Evolutionary conservation across 2,329 filamentous ascomycete species (phyloP), one percentile per base, ranked within the genome.

Genomic region (Chrysosphaeria jannelii): DNA sequence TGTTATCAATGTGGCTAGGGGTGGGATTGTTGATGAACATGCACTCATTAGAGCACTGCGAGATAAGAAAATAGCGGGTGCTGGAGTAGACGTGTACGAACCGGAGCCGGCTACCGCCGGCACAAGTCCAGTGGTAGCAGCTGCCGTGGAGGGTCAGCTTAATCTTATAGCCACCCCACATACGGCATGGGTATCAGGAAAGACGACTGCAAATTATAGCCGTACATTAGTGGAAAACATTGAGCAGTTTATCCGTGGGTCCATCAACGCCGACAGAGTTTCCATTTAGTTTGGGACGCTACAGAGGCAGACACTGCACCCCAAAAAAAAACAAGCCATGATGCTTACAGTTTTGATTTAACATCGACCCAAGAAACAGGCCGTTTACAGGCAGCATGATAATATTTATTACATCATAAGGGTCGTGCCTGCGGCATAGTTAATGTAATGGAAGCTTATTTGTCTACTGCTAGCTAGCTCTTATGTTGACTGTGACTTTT

Each of bases 41-140:
- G 40, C 39, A 2, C 26, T 45, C 21, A 30, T 43, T 1, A 30
- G 35, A 3, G 41, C 42, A 4, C 31, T 46, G 24, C 32, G 40
- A n/a, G 24, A 23, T 4, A 34, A 35, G 10, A 36, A 35, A 15
- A 35, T 45, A 1, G 34, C 36, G 6, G 41, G 40, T 6, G 39
- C 39, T 2, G 42, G 39, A 1, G 25, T 43, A 5, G 42, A 46
- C 23, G 41, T 45, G 3, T 38, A 38, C 27, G 39, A 37, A 10
- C 34, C 37, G 19, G 42, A 45, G 31, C 42, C 41, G 1, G 41
- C 36, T 1, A 31, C 24, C 8, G 21, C 25, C 3, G 15, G 24
- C 10, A 29, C 24, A 5, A 34, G 30, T 19, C 22, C 27, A 3
- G 18, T 36, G 8, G 25, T 17, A 1, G 26, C 29, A 3, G 29